phyloP scores from a whole-genome alignment of 768 basidiomycete genomes.

The Leucosporidium scottii region DNA sequence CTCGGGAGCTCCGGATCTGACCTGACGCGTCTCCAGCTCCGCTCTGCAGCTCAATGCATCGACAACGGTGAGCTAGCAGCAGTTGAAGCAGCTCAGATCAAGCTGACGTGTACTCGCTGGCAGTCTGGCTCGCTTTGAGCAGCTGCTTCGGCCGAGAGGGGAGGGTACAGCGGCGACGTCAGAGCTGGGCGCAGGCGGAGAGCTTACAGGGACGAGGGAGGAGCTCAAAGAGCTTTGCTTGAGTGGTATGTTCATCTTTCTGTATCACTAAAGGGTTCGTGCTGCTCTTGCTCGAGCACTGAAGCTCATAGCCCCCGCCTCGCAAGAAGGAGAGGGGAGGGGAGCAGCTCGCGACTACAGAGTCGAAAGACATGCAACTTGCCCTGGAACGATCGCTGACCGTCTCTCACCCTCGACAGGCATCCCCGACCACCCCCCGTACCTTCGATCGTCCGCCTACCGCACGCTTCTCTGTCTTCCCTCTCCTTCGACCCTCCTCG shows the following conservation, averaged over 20 bases:
- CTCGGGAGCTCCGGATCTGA: no score
- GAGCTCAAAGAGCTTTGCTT: neutral
- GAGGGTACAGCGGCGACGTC: neutral
- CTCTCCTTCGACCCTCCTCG: neutral
- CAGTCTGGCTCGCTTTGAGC: neutral
- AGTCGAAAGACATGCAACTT: neutral
- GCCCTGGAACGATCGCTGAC: neutral
- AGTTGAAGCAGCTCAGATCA: no score
- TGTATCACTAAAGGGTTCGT: neutral
- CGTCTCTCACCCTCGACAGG: constrained; percentile 7
- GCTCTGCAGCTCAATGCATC: no score
- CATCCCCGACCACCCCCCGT: constrained; percentile 19
- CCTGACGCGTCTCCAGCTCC: no score
- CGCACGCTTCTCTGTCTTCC: constrained; percentile 19
- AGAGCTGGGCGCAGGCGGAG: neutral
- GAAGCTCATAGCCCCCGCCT: neutral
- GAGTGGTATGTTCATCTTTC: neutral
- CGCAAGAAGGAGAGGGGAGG: neutral
- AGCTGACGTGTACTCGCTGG: no score
- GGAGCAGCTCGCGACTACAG: neutral
- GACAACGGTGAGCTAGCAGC: no score
- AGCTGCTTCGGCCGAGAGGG: neutral
- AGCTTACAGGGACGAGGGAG: neutral
- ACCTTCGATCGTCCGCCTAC: constrained; percentile 17
- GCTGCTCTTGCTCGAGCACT: neutral